Evolutionary conservation across 495 filamentous ascomycete genomes (phyloP), one percentile per base, ranked within the genome.

Genomic region (Lasiosphaeria miniovina): DNA sequence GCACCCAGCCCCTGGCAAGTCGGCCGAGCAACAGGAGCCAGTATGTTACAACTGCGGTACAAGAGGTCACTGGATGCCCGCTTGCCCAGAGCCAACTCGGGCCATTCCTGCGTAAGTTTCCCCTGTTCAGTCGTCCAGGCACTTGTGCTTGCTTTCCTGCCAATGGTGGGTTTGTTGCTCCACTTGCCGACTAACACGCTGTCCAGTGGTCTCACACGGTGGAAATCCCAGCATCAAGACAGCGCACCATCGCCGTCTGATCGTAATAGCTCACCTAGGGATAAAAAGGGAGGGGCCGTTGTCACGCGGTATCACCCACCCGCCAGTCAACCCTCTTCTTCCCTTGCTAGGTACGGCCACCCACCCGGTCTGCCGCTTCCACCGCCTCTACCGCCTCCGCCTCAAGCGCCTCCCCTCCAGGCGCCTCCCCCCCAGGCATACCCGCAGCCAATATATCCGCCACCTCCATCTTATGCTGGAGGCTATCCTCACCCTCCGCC

Each of bases 21-120:
- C 62, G 36, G 56, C 66, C 40, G 59, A 60, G 10, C 61, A 65
- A 41, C 68, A 71, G 32, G 74, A 78, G 38, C 70, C 71, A 1
- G 53, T 70, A 17, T 84, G 81, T 59, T 83, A 82, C 61, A 83
- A 82, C 61, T 84, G 81, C 60, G 77, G 79, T 17, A 60, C 59
- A 15, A 69, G 68, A 33, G 77, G 75, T 34, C 82, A 84, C 58
- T 77, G 78, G 70, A 64, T 79, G 11, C 61, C 75, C 15, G 78
- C 76, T 54, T 84, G 81, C 62, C 80, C 80, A 7, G 75, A 82
- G 65, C 71, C 75, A 35, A 73, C 71, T 24, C 59, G 83, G 57
- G 65, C 72, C 57, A 72, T 77, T 36, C 83, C 84, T 65, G 83
- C 75, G 87, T 90, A 76, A 80, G 87, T 84, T 50, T 41, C 58